phyloP scores from a whole-genome alignment of 495 filamentous ascomycete species.

The Lasiosphaeris hirsuta region DNA sequence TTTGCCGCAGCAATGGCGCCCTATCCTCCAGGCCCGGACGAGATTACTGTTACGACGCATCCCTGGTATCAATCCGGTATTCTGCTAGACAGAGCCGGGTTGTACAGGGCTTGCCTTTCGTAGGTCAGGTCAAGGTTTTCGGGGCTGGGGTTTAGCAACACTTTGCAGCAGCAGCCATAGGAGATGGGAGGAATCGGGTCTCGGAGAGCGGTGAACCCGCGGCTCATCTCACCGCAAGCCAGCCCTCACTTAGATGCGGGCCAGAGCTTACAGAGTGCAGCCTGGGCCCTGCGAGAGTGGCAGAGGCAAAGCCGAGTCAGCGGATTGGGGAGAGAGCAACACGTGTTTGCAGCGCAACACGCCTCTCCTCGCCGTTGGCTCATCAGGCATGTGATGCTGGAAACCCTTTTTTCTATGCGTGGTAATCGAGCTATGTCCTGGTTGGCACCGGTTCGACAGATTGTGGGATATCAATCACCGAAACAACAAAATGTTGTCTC shows the following conservation, averaged over 20 bases:
- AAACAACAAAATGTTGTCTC: no score
- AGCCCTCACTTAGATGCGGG: neutral
- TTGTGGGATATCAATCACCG: no score
- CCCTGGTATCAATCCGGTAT: neutral
- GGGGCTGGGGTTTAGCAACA: neutral
- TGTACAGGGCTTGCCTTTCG: slow-evolving; percentile 11
- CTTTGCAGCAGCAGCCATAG: neutral
- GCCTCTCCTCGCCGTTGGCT: no score
- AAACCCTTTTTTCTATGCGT: no score
- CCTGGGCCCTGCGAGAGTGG: neutral
- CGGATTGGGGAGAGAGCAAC: no score
- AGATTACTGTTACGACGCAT: slow-evolving; percentile 25
- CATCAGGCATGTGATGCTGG: no score
- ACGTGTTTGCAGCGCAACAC: no score
- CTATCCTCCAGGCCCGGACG: neutral
- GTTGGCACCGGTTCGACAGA: no score
- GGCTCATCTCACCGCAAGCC: slow-evolving; percentile 20
- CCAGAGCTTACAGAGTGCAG: neutral
- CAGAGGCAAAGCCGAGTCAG: neutral
- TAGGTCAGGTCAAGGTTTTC: slow-evolving; percentile 38
- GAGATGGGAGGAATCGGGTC: slow-evolving; percentile 4
- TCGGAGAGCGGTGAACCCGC: slow-evolving; percentile 6
- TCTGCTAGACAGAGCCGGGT: slow-evolving; percentile 20
- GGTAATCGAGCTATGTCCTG: no score
- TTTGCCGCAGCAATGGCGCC: neutral